Conservation (phyloP, 164 flowering plant species). For the Euptelea pleiosperma region DNA sequence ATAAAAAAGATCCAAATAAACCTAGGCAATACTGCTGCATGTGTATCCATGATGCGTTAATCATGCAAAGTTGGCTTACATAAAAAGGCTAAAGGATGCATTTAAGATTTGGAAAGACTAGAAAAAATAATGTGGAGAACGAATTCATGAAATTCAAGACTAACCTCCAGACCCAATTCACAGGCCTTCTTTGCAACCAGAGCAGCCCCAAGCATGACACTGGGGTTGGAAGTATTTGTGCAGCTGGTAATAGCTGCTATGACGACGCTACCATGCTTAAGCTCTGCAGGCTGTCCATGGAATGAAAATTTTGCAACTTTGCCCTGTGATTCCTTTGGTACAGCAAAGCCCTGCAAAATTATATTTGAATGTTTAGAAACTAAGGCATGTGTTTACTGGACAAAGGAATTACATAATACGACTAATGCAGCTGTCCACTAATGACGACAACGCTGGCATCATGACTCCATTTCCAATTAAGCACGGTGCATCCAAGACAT, state of each 20-base stretch:
- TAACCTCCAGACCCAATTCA: slow-evolving; percentile 78
- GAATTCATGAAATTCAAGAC: slow-evolving; percentile 6
- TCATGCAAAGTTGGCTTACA: neutral
- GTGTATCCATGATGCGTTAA: neutral
- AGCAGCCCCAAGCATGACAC: slow-evolving; percentile 94
- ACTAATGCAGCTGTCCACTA: too few relatives aligned
- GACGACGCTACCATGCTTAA: slow-evolving; percentile 83
- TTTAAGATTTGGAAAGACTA: too few relatives aligned
- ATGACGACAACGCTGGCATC: too few relatives aligned
- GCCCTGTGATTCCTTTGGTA: slow-evolving; percentile 67
- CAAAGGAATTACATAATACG: neutral
- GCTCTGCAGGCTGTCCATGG: slow-evolving; percentile 66
- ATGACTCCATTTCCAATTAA: too few relatives aligned
- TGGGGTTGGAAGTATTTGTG: slow-evolving; percentile 89
- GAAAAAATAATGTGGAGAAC: neutral
- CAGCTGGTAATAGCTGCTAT: slow-evolving; percentile 94
- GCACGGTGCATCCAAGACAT: too few relatives aligned
- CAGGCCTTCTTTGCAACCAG: slow-evolving; percentile 88
- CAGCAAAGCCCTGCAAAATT: slow-evolving; percentile 67
- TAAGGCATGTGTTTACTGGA: neutral
- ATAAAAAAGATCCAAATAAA: neutral
- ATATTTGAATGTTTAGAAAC: slow-evolving; percentile 1
- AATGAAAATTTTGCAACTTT: slow-evolving; percentile 65
- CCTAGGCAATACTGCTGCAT: neutral
- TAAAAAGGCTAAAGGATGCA: too few relatives aligned